Base-by-base conservation (phyloP, 2,329 filamentous ascomycete species). In the Ceratocystis eucalypticola region DNA sequence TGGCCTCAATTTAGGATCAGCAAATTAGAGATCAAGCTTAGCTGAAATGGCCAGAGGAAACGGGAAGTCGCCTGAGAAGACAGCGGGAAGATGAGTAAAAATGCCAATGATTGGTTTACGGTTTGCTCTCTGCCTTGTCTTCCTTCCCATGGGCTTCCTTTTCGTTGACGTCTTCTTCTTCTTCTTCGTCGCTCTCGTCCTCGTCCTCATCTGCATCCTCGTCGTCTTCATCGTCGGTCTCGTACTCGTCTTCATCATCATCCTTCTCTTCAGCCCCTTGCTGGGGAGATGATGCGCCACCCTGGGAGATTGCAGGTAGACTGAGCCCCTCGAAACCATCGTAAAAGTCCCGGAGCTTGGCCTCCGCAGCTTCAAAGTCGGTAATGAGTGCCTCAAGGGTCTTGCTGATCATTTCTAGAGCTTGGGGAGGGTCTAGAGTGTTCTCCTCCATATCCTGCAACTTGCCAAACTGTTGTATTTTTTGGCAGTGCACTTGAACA, bases 381-480 rank as follows among this genome's bases (percentile, higher is more conserved):
- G 79, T 75, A 79, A 92, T 91, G 69, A 91, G 88, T 59, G 82
- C 79, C 61, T 79, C 78, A 69, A 97, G 81, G 6, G 86, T 89
- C 57, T 85, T 83, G 70, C 80, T 80, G 72, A 96, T 89, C 69
- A 84, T 84, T 69, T 82, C 76, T 45, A 96, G 79, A 72, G 87
- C 91, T 62, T 84, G 77, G 87, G 80, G 71, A 95, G 85, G 1
- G 79, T 77, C 73, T 90, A 85, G 66, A 80, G 77, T 5, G 80
- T 81, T 53, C 91, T 53, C 91, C 55, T 88, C 87, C 68, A 89
- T 84, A 71, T 93, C 91, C 76, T 92, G 90, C 72, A 83, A 81
- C 72, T 88, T 88, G 70, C 93, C 93, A 74, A 87, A 95, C 73
- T 96, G 88, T 76, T 99, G 93, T 72, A 99, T 96, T 80, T 95